Conservation (phyloP, 306 rosid species). For the Cercis canadensis region DNA sequence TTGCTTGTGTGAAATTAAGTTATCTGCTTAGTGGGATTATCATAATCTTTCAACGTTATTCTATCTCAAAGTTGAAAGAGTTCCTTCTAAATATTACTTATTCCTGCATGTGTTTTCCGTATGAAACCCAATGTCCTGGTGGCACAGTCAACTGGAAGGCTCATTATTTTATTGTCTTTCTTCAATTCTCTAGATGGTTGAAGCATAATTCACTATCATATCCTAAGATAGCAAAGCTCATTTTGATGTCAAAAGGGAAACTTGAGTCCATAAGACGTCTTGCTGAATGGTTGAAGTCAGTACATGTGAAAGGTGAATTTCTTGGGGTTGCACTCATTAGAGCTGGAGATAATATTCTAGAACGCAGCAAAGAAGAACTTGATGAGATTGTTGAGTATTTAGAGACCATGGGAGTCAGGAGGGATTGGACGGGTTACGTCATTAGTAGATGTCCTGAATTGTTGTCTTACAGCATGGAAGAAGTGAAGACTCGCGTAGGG, state of each 20-base stretch:
- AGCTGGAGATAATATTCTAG: conserved; percentile 65
- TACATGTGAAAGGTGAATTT: conserved; percentile 72
- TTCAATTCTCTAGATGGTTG: conserved; percentile 73
- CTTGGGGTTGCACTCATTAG: conserved; percentile 69
- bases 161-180: conserved; percentile 32
- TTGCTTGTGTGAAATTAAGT: conserved; percentile 16
- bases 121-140: conserved; percentile 5
- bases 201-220: conserved; percentile 83
- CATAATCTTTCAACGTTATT: not conserved
- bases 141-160: conserved; percentile 22
- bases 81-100: not conserved
- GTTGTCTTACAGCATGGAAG: conserved; percentile 77
- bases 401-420: conserved; percentile 77
- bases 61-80: not conserved
- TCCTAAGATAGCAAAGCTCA: conserved; percentile 87
- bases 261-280: conserved; percentile 62
- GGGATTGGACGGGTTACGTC: conserved; percentile 87
- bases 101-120: conserved; percentile 10
- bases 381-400: conserved; percentile 77
- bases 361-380: conserved; percentile 58
- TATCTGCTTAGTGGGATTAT: not conserved
- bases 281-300: conserved; percentile 73
- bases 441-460: conserved; percentile 81
- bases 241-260: conserved; percentile 78
- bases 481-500: conserved; percentile 64